Base-by-base conservation (phyloP, 805 yeast species). In the Lipomyces yamanashiensis region DNA sequence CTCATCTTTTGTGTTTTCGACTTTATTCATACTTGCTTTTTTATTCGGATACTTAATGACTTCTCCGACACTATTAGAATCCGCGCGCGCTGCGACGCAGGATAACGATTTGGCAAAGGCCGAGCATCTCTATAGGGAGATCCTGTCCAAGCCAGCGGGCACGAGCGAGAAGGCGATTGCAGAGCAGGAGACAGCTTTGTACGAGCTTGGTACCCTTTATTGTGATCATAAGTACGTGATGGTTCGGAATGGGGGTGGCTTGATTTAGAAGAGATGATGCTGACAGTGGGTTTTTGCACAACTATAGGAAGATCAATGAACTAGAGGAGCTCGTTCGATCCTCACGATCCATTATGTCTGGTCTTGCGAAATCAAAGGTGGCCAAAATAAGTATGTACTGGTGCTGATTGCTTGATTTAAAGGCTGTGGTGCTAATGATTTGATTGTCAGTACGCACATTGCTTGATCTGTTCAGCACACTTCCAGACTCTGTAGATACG, bases 341-440 rank as follows among this genome's bases (percentile, higher is more conserved):
- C 47, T 87, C 96, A 0, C 84, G 95, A 70, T 79, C 77, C 8
- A 84, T 87, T n/a, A 87, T 92, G 81, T 84, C 87, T 59, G 83
- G 84, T 40, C 85, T 90, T 72, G 97, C 98, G 53, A 95, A 95
- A 78, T 89, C 97, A 15, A 95, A 95, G 76, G 89, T 96, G 8
- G 96, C 98, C 21, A 95, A 93, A 75, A 89, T 93, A 61, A 87
- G 71, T 69, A 67, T 40, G 67, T 41, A 10, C 21, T 13, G 10
- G 7, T 51, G 19, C 9, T 7, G 12, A 28, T 15, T 47, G 1
- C 10, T 15, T 15, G 19, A 17, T 40, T n/a, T 19, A 1, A n/a
- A 13, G n/a, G 7, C 21, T n/a, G 36, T n/a, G 28, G n/a, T 28
- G 28, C 9, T 49, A 8, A 15, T 36, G 28, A 15, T 41, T 15